Evolutionary conservation across 2,329 filamentous ascomycete species (phyloP), one percentile per base, ranked within the genome.

Genomic region (Ophiostoma himal-ulmi): DNA sequence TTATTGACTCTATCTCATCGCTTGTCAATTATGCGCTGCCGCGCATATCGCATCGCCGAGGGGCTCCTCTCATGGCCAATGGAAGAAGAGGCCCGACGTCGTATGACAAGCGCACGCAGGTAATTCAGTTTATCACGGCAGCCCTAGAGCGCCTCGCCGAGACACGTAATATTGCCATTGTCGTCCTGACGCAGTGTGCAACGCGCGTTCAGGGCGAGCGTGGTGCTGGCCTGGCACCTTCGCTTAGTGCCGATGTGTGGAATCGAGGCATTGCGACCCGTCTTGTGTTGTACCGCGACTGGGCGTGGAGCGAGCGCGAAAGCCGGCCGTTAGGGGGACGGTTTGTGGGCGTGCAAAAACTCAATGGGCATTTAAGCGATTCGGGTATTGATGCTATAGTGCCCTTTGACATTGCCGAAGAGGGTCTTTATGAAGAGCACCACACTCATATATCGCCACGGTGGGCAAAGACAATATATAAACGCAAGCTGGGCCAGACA

Each of bases 271-370:
- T 97, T 52, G 86, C 88, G 72, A 91, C 88, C 60, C 85, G 93
- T 69, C 78, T 97, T 72, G 89, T 90, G 34, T 79, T 97, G 44
- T 96, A 95, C 78, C 86, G 91, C 75, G 92, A 97, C 80, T 94
- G 87, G 86, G 85, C 82, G 72, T 86, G 83, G 80, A 79, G 80
- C 69, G 79, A 80, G 41, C 26, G 44, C 66, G 66, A 52, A 10
- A 44, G 17, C 39, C 62, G 79, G 80, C 64, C 82, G 34, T 81
- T 82, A 72, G 83, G 84, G 74, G 79, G 86, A 62, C 84, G 86
- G 71, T 83, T 91, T 74, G 87, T 84, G 13, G 88, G 88, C 68
- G 80, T 92, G 13, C 85, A 91, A 76, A 92, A 91, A 78, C 78
- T 86, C 52, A 84, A 87, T 73, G 88, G 89, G 8, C 85, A 82